Percentiles rank a stretch among this genome's conserved stretches.
phyloP scores from a whole-genome alignment of 2,329 filamentous ascomycete genomes.

The Cercospora canescens region DNA sequence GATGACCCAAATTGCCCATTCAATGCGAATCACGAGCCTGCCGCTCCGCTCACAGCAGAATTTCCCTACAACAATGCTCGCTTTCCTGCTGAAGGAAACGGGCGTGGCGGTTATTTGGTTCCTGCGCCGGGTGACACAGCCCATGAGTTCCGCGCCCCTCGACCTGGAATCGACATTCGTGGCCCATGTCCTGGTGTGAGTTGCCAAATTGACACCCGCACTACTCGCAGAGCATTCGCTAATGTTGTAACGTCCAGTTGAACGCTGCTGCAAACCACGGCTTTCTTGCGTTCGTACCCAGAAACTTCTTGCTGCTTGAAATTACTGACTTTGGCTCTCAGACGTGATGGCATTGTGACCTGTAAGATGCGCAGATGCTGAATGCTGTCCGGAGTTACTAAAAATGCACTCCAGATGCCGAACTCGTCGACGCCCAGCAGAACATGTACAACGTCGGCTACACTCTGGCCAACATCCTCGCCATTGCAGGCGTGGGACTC shows the following conservation, averaged over 20 bases:
- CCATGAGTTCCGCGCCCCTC: constrained; percentile 40
- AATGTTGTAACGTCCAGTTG: background rate
- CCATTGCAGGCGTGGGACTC: constrained; percentile 29
- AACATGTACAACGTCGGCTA: constrained; percentile 47
- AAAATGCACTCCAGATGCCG: constrained; percentile 30
- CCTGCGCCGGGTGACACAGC: constrained; percentile 44
- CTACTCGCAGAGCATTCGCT: background rate
- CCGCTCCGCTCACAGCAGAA: constrained; percentile 33
- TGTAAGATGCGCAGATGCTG: constrained; percentile 14
- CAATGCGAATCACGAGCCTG: constrained; percentile 42
- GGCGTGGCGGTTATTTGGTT: constrained; percentile 45
- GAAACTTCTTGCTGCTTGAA: too few species aligned
- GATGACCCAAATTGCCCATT: constrained; percentile 35
- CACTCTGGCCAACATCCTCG: constrained; percentile 40
- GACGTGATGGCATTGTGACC: constrained; percentile 45
- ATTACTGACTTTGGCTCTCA: too few species aligned
- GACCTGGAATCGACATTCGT: constrained; percentile 39
- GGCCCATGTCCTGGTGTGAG: constrained; percentile 40
- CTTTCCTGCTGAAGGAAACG: constrained; percentile 44
- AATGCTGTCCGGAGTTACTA: background rate
- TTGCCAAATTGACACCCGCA: background rate
- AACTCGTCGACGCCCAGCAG: constrained; percentile 44
- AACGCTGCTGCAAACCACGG: constrained; percentile 30
- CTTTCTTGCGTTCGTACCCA: constrained; percentile 45
- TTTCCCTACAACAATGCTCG: constrained; percentile 47